Conservation (phyloP, 2,329 filamentous ascomycete genomes). For the Pseudogymnoascus sp. region DNA sequence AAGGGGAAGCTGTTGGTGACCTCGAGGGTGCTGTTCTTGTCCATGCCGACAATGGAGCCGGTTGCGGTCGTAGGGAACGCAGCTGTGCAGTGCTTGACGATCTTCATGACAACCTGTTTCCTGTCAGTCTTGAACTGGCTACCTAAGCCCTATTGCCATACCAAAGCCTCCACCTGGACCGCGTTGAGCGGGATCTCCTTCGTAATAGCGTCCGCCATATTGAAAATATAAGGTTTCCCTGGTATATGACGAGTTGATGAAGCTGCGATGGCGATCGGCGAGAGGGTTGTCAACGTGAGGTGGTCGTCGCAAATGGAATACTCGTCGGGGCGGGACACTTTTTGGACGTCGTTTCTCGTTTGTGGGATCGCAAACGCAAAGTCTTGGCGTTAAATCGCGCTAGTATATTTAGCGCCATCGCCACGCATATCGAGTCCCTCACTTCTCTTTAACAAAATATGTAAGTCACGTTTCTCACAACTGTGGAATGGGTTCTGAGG, state of each 20-base stretch:
- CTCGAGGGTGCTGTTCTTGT: conserved; percentile 70
- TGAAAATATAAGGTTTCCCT: conserved; percentile 22
- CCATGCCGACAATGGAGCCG: conserved; percentile 89
- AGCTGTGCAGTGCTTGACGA: conserved; percentile 88
- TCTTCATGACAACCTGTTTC: conserved; percentile 84
- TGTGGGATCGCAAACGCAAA: conserved; percentile 8
- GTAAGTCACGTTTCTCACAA: neutral
- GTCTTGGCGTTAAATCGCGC: conserved; percentile 8
- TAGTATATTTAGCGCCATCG: conserved; percentile 8
- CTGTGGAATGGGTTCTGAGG: neutral
- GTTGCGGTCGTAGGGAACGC: conserved; percentile 84
- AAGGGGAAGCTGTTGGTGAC: conserved; percentile 95
- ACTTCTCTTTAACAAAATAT: neutral
- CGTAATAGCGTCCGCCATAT: conserved; percentile 46
- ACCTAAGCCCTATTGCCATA: conserved; percentile 42
- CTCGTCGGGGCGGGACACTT: conserved; percentile 8
- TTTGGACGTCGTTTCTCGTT: conserved; percentile 6
- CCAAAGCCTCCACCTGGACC: conserved; percentile 91
- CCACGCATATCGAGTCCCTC: neutral
- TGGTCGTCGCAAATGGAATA: conserved; percentile 6
- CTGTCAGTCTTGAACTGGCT: conserved; percentile 21
- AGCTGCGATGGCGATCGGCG: neutral
- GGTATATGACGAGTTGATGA: conserved; percentile 4
- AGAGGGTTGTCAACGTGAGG: conserved; percentile 1
- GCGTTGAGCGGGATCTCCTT: conserved; percentile 71